Evolutionary conservation across 176 grass and related monocot species (phyloP), one percentile per base, ranked within the genome.

Genomic region (Zizania latifolia): DNA sequence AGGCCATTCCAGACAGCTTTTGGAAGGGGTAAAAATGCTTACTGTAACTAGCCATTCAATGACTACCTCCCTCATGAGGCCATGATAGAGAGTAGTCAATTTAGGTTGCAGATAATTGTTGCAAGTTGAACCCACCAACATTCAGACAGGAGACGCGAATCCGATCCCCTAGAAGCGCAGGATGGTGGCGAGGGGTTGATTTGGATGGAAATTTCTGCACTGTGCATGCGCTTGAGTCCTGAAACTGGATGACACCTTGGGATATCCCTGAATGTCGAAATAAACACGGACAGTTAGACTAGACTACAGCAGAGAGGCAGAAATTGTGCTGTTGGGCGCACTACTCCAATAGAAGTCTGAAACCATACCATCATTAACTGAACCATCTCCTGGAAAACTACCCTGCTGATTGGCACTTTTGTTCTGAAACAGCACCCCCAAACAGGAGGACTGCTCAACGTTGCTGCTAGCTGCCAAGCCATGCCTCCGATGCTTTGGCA

Each of bases 61-160:
- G 39, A 58, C 65, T 59, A 80, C 34, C 76, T 32, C 54, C 35
- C 66, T 62, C 46, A 68, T 62, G 43, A 46, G 26, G 37, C 62
- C 36, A 68, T 62, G 43, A 46, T 26, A 65, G 22, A 66, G 31
- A 51, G 65, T 30, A 71, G 69, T 70, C 54, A 82, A 70, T 75
- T 39, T 68, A 76, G 38, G 60, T 36, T 80, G 63, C 36, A 59
- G 63, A 82, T 30, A 35, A 65, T 62, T 62, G 38, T 48, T 77
- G 54, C 46, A 81, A 82, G 68, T 68, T 77, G 43, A 65, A 96
- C 83, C n/a, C 78, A 96, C 93, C 89, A 73, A 80, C 81, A 58
- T 86, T 86, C 45, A 89, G 43, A 70, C 93, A 96, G 77, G 81
- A 75, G 70, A 92, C 75, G 8, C 57, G 55, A 12, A 72, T 75